These are phyloP conservation scores for Fraxinus sp. DNA, from an alignment of 305 asterid genomes.

Conservation along the genomic window DNA sequence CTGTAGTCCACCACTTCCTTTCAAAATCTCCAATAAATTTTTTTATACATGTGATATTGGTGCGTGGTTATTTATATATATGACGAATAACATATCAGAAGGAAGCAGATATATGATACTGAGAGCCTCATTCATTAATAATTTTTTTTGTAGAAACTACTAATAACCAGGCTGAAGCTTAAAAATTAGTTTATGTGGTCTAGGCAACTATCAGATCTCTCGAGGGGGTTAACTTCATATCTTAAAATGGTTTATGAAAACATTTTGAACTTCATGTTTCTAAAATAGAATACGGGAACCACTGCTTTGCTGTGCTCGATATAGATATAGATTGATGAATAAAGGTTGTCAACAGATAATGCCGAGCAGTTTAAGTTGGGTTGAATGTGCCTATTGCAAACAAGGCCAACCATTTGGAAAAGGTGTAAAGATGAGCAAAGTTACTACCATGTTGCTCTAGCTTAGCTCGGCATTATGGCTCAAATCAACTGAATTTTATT, in stretches of 20 bases:
- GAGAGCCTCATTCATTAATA: neutral
- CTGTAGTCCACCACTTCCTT: neutral
- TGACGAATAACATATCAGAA: neutral
- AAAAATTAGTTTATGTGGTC: neutral
- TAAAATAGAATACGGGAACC: neutral
- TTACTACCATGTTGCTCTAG: neutral
- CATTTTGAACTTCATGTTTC: neutral
- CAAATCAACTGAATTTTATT: slow-evolving; percentile 1
- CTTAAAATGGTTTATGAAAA: neutral
- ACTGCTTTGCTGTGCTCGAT: neutral
- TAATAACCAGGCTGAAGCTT: neutral
- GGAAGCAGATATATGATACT: neutral
- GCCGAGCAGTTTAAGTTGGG: neutral
- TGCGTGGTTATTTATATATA: neutral
- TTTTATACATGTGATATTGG: neutral
- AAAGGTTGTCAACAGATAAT: neutral
- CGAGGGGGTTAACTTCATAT: neutral
- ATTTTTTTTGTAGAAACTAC: neutral
- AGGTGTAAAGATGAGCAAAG: neutral
- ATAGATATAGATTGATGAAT: neutral
- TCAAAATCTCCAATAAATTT: neutral
- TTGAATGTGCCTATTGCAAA: neutral
- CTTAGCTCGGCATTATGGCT: neutral
- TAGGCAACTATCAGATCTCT: neutral
- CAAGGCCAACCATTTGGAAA: neutral